A percentile compares a stretch with the other conserved stretches of the same genome.
phyloP scores from a whole-genome alignment of 2,329 filamentous ascomycete species.

The Lachnellula cervina region DNA sequence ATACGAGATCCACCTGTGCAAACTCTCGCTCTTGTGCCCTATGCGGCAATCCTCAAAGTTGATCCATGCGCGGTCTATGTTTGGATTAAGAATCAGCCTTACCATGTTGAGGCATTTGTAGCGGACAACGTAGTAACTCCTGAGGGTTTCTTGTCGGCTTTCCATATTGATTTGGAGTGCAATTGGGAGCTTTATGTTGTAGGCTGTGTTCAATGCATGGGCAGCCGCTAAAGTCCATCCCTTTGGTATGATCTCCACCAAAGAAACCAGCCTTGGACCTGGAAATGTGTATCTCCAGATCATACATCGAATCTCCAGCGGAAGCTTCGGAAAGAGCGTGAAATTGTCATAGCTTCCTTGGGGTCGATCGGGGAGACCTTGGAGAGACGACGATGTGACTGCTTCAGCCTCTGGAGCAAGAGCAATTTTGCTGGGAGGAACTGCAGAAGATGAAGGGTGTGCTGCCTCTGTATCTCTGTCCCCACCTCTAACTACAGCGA shows the following conservation, averaged over 20 bases:
- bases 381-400: background rate
- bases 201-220: background rate
- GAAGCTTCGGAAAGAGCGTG: background rate
- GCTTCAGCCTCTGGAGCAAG: background rate
- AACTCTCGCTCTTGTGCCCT: background rate
- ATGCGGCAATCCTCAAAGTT: background rate
- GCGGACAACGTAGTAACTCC: background rate
- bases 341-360: background rate
- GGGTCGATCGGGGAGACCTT: background rate
- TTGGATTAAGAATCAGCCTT: background rate
- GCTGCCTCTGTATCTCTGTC: too few species aligned
- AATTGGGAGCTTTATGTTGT: background rate
- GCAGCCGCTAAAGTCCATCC: background rate
- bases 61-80: background rate
- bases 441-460: too few species aligned
- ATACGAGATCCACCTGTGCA: background rate
- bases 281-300: constrained; percentile 3
- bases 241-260: background rate
- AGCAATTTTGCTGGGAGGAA: background rate
- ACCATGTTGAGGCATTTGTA: accelerated
- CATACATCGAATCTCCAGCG: background rate
- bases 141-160: background rate
- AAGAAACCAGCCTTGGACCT: background rate
- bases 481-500: too few species aligned
- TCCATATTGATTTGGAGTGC: background rate